Conservation (phyloP, 257 asterid genomes). For the Pogostemon cablin region DNA sequence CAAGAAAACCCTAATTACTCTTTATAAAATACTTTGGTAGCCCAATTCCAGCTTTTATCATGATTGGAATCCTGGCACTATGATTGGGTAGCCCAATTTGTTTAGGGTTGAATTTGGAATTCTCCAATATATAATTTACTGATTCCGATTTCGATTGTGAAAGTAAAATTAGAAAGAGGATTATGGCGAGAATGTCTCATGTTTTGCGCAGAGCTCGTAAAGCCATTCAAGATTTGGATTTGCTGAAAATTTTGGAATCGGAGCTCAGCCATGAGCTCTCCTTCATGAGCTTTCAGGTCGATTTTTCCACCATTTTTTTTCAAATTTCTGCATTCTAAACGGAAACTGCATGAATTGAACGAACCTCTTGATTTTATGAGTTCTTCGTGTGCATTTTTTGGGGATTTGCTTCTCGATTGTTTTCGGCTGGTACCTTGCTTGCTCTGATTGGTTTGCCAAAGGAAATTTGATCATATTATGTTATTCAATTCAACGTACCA, state of each 20-base stretch:
- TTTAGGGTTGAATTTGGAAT: background rate
- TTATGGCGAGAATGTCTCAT: slow-evolving; percentile 50
- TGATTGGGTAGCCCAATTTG: background rate
- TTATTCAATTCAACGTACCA: background rate
- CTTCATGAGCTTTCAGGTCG: slow-evolving; percentile 63
- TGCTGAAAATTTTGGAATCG: slow-evolving; percentile 66
- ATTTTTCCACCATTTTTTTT: slow-evolving; percentile 1
- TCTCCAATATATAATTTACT: too few relatives aligned
- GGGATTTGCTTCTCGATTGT: slow-evolving; percentile 4
- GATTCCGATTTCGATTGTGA: background rate
- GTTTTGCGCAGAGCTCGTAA: slow-evolving; percentile 49
- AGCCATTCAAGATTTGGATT: slow-evolving; percentile 56
- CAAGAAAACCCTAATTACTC: too few relatives aligned
- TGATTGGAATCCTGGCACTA: too few relatives aligned
- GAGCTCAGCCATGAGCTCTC: slow-evolving; percentile 75
- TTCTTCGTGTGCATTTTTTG: slow-evolving; percentile 7
- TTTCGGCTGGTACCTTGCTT: slow-evolving; percentile 1
- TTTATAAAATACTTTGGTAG: too few relatives aligned
- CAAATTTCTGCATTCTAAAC: background rate
- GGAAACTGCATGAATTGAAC: background rate
- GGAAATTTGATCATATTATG: background rate
- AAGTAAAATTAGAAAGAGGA: background rate
- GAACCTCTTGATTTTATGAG: background rate
- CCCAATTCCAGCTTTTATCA: too few relatives aligned
- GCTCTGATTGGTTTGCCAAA: slow-evolving; percentile 16